Percentiles rank a stretch among this genome's conserved stretches.
These are phyloP conservation scores for Thelonectria blattea DNA, from an alignment of 2,329 filamentous ascomycete genomes.

Conservation along the genomic window DNA sequence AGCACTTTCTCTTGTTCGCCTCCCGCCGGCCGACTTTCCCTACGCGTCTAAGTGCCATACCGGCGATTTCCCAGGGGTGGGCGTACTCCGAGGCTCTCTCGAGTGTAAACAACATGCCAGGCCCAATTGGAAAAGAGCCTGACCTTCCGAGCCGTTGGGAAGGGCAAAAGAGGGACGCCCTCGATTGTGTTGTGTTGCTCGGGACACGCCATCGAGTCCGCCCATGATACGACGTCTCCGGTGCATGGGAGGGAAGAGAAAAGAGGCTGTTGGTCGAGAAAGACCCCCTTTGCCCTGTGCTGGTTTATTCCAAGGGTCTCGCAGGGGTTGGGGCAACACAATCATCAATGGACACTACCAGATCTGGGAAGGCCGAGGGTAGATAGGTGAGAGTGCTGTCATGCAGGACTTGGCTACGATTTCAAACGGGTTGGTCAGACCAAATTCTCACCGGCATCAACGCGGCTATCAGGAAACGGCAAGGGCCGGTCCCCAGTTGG, in stretches of 20 bases:
- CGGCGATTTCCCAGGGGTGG: not conserved
- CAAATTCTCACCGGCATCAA: too few species aligned
- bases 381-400: not conserved
- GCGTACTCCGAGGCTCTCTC: too few species aligned
- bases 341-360: not conserved
- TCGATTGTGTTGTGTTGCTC: not conserved
- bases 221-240: constrained; percentile 20
- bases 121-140: constrained; percentile 12
- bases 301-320: constrained; percentile 1
- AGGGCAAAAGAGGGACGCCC: not conserved
- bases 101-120: not conserved
- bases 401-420: not conserved
- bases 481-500: not conserved
- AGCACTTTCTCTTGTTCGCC: not conserved
- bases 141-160: not conserved
- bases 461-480: not conserved
- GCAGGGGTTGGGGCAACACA: not conserved
- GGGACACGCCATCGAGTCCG: constrained; percentile 14
- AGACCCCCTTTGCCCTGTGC: not conserved
- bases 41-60: constrained; percentile 5
- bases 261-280: not conserved
- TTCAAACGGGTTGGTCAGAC: too few species aligned
- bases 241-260: not conserved
- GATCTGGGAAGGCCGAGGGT: not conserved
- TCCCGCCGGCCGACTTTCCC: not conserved